Percentiles rank a stretch among this genome's conserved stretches.
Evolutionary conservation across 75 land plant genomes (phyloP).

Genomic region (Cunninghamia lanceolata): DNA sequence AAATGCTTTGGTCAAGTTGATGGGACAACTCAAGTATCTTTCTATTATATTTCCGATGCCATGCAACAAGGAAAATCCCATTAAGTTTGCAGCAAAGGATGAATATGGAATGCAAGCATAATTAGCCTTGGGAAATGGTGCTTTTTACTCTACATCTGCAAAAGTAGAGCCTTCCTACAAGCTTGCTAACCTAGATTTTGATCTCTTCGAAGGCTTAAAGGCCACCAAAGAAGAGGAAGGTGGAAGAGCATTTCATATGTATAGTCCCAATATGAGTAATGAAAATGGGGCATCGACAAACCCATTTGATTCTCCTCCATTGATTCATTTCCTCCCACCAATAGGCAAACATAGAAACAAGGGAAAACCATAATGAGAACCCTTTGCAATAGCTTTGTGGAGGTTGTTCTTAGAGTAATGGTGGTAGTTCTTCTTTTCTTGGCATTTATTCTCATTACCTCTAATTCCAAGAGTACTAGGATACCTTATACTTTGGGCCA

Average conservation of each 20-base stretch:
- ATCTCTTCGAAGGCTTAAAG: background rate
- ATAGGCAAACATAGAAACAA: too few relatives aligned
- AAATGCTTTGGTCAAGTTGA: too few relatives aligned
- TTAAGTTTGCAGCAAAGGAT: too few relatives aligned
- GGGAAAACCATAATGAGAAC: background rate
- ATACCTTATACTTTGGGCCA: background rate
- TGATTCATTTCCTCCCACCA: background rate
- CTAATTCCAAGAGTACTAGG: conserved; percentile 1
- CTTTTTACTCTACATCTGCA: background rate
- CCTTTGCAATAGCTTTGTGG: conserved; percentile 2
- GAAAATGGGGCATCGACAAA: background rate
- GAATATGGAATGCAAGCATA: background rate
- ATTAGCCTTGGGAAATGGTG: background rate
- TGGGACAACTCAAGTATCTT: too few relatives aligned
- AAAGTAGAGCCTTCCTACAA: background rate
- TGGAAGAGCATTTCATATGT: background rate
- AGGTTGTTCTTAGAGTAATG: background rate
- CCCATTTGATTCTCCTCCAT: background rate
- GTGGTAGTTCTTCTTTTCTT: background rate
- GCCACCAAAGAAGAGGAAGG: background rate
- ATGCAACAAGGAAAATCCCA: too few relatives aligned
- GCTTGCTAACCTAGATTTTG: background rate
- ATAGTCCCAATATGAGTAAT: background rate
- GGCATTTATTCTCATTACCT: background rate
- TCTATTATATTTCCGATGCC: too few relatives aligned